These are phyloP conservation scores for Luzula sylvatica DNA, from an alignment of 176 grass and related monocot species.

Conservation along the genomic window DNA sequence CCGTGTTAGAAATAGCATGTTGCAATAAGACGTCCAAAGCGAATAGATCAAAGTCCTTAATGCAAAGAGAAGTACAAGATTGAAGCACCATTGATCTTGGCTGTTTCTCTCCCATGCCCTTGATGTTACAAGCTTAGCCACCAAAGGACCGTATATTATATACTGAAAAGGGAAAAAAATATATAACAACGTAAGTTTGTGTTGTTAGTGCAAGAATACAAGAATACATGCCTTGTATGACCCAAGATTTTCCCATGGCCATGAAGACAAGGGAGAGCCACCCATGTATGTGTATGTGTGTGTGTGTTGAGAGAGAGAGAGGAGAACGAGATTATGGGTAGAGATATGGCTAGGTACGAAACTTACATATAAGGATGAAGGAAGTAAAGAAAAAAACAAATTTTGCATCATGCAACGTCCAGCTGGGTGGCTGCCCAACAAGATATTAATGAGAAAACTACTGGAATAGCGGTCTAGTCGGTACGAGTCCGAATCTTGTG, in stretches of 20 bases:
- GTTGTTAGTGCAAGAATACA: no score
- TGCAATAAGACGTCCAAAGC: constrained; percentile 55
- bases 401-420: not conserved
- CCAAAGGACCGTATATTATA: constrained; percentile 49
- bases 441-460: constrained; percentile 18
- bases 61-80: constrained; percentile 48
- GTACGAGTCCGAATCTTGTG: no score
- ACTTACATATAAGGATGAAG: not conserved
- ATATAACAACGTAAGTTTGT: no score
- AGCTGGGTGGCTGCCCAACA: constrained; percentile 7
- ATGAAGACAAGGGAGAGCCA: constrained; percentile 39
- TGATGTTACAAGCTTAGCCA: constrained; percentile 38
- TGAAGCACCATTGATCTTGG: constrained; percentile 52
- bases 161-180: no score
- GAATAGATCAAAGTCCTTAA: constrained; percentile 32
- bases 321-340: not conserved
- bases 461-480: no score
- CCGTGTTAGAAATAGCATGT: constrained; percentile 71
- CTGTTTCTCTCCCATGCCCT: constrained; percentile 47
- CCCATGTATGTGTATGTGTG: constrained; percentile 33
- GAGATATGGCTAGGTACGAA: no score
- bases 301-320: not conserved
- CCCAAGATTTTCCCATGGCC: constrained; percentile 89
- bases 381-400: not conserved
- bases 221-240: constrained; percentile 47